These are phyloP conservation scores for Dioszegia aurantiaca DNA, from an alignment of 768 basidiomycete species.

Conservation along the genomic window DNA sequence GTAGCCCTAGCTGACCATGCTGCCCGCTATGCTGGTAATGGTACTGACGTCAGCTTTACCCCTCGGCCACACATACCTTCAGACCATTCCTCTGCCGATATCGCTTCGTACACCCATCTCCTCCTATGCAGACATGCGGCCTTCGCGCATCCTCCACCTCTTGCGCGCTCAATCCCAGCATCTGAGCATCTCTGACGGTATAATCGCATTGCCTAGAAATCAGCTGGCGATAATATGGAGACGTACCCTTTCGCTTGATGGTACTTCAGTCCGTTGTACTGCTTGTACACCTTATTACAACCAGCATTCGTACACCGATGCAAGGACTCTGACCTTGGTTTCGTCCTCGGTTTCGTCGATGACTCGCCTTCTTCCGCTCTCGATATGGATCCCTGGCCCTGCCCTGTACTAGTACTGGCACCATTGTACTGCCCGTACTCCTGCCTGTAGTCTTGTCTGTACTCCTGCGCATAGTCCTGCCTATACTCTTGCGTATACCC, in stretches of 20 bases:
- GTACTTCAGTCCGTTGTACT: constrained; percentile 82
- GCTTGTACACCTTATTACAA: constrained; percentile 93
- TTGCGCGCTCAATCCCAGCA: constrained; percentile 58
- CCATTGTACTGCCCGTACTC: no score
- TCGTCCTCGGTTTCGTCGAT: no score
- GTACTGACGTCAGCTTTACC: constrained; percentile 54
- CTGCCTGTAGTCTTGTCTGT: no score
- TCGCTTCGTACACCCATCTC: constrained; percentile 58
- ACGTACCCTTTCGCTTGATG: constrained; percentile 42
- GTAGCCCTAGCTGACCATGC: constrained; percentile 84
- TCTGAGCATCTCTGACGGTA: constrained; percentile 74
- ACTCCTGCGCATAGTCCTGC: no score
- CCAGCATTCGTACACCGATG: constrained; percentile 79
- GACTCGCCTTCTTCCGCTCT: no score
- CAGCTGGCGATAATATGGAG: not conserved
- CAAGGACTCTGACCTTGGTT: no score
- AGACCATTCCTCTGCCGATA: constrained; percentile 6
- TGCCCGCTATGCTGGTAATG: constrained; percentile 97
- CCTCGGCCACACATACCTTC: not conserved
- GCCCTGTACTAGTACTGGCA: no score
- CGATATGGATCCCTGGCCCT: no score
- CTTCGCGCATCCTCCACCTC: constrained; percentile 78
- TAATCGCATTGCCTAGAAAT: constrained; percentile 72
- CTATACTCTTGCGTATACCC: no score
- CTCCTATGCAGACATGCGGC: constrained; percentile 85